A percentile compares a stretch with the other conserved stretches of the same genome.
Evolutionary conservation across 495 filamentous ascomycete genomes (phyloP).

Genomic region (Trichocladium antarcticum): DNA sequence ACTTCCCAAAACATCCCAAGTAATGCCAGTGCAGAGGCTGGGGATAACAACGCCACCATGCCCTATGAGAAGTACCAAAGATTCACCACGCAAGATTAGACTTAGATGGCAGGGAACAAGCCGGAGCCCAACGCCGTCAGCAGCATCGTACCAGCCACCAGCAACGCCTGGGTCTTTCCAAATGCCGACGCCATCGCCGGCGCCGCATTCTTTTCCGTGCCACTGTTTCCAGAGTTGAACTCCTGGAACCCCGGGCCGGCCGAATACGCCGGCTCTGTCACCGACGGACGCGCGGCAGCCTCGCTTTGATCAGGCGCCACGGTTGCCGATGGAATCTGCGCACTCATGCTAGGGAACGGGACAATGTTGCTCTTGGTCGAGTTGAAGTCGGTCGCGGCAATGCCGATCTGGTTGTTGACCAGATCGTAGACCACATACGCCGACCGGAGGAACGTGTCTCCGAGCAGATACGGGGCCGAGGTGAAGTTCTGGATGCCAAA

Average conservation of each 20-base stretch:
- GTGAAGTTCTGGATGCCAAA: conserved; percentile 69
- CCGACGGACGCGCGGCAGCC: conserved; percentile 22
- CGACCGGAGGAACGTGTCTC: conserved; percentile 90
- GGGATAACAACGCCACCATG: too few relatives aligned
- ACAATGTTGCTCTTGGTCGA: conserved; percentile 48
- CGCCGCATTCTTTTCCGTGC: conserved; percentile 28
- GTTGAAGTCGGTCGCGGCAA: conserved; percentile 85
- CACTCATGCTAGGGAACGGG: conserved; percentile 38
- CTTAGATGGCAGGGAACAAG: conserved; percentile 18
- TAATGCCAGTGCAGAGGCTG: too few relatives aligned
- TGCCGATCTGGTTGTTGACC: conserved; percentile 71
- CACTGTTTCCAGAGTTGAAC: neutral
- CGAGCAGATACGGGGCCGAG: conserved; percentile 53
- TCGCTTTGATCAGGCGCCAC: conserved; percentile 33
- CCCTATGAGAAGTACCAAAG: neutral
- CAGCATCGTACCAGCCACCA: conserved; percentile 29
- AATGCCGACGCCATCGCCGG: conserved; percentile 22
- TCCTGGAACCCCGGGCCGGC: conserved; percentile 32
- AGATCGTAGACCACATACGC: conserved; percentile 95
- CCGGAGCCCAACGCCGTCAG: conserved; percentile 35
- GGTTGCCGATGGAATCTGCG: conserved; percentile 41
- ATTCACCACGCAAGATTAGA: neutral
- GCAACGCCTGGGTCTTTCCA: conserved; percentile 22
- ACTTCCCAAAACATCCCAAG: too few relatives aligned
- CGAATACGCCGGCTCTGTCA: conserved; percentile 27